Evolutionary conservation across 805 yeast genomes (phyloP), one percentile per base, ranked within the genome.

Genomic region (Clavispora phyllophila): DNA sequence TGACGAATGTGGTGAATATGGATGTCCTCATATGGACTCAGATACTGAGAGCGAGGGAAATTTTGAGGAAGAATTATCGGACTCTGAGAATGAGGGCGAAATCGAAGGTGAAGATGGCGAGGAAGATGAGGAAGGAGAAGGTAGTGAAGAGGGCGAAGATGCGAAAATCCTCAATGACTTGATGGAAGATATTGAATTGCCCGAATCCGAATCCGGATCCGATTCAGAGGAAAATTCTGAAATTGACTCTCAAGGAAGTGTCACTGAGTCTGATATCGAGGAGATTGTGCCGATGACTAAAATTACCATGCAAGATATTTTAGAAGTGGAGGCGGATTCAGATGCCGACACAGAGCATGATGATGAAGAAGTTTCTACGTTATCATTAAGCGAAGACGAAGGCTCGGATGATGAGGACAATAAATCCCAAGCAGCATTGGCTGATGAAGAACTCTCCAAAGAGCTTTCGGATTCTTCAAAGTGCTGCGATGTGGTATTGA

Each of bases 401-500:
- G 53, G 46, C 10, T 53, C 43, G 2, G 59, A 51, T 6, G 50
- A 38, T 3, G 35, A 40, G 12, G 38, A 25, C 2, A 24, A 23
- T 18, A 53, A 46, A 10, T n/a, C 38, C 36, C 20, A 29, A 17
- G 13, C 33, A 9, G 33, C 20, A 5, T 29, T 17, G 20, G 33
- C 33, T 9, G 28, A 40, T 24, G 20, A 23, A 26, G 74, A 72
- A 15, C 51, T 68, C 8, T 61, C 72, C 3, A 46, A 44, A n/a
- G 65, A 64, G 31, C 55, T 69, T 15, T 39, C 60, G 2, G 72
- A 69, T 39, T 55, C 61, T 19, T 53, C 68, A 23, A 63, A 78
- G 44, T 82, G 89, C 49, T 87, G 95, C 52, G 96, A 88, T 52
- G 78, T 89, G 12, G 70, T 77, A 0, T 54, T 82, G 2, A 66